phyloP scores from a whole-genome alignment of 768 basidiomycete genomes.

The Lactifluus echinatus region DNA sequence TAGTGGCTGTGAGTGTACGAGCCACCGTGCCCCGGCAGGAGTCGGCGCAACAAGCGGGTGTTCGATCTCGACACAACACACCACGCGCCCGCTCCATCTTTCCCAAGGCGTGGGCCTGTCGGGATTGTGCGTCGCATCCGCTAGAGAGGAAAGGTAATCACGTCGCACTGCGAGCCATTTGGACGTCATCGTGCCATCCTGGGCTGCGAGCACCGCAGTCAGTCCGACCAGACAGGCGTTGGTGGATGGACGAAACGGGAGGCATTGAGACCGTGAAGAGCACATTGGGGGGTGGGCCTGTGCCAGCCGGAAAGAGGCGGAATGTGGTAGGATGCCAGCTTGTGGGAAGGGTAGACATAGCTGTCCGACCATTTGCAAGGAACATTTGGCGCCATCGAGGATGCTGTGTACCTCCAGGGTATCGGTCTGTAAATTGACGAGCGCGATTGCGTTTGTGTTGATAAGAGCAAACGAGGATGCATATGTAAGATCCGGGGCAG shows the following conservation, averaged over 20 bases:
- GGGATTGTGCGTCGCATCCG: not conserved
- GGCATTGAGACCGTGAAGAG: not conserved
- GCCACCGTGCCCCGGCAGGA: slow-evolving; percentile 13
- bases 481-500: slow-evolving; percentile 13
- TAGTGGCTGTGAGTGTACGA: slow-evolving; percentile 1
- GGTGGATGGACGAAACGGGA: slow-evolving; percentile 9
- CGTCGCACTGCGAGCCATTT: slow-evolving; percentile 11
- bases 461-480: slow-evolving; percentile 14
- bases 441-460: not conserved
- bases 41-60: not conserved
- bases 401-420: slow-evolving; percentile 10
- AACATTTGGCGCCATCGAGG: not conserved
- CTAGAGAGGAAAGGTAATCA: slow-evolving; percentile 1
- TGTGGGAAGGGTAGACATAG: slow-evolving; percentile 3
- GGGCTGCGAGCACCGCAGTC: not conserved
- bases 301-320: not conserved
- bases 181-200: not conserved
- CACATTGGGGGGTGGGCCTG: not conserved
- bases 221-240: slow-evolving; percentile 12
- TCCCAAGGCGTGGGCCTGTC: slow-evolving; percentile 6
- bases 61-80: slow-evolving; percentile 12
- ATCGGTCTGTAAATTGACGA: slow-evolving; percentile 6
- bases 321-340: not conserved
- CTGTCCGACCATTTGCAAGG: not conserved
- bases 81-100: not conserved